Evolutionary conservation across 192 early-diverging fungal genomes (phyloP), one percentile per base, ranked within the genome.

Genomic region (Tieghemiomyces parasiticus): DNA sequence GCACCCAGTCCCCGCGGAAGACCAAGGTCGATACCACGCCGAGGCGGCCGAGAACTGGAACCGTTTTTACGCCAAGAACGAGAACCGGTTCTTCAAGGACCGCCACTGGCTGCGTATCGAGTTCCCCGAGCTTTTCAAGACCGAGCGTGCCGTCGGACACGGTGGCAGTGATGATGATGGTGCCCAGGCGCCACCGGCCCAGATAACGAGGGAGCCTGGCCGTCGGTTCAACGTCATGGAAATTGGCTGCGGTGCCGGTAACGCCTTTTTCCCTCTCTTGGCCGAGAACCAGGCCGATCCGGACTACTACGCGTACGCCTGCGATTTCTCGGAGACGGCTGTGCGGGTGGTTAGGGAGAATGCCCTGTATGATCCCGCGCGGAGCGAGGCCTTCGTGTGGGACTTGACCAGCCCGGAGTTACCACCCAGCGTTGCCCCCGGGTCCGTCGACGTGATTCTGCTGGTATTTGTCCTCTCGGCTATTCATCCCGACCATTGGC

Each of bases 11-110:
- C 78, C 83, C 32, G 32, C 10, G 26, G 30, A 32, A 2, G 19
- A 46, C 13, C 22, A 65, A 74, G 72, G 70, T 25, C 61, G 67
- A 44, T 81, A 81, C 69, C 71, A 86, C 63, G 53, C 49, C 30
- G 68, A 75, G 24, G 77, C 85, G 12, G 71, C 71, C 3, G 54
- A 62, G 35, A 85, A 72, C 70, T 91, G 86, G 84, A 74, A 89
- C 66, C 78, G 68, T 51, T 91, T 91, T 60, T 87, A 89, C 71
- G 61, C 77, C 35, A 85, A 78, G 66, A 90, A 90, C 53, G 79
- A 85, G 47, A 87, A 85, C 62, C 74, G 73, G 55, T 97, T 99
- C 73, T 99, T 97, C 71, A 97, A 97, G 67, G 93, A 99, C 71
- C 77, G 95, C 26, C 87, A 95, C 63, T 99, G 95, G 94, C 78